A percentile compares a stretch with the other conserved stretches of the same genome.
These are phyloP conservation scores for Tephrocybe sp. DNA, from an alignment of 768 basidiomycete genomes.

Conservation along the genomic window DNA sequence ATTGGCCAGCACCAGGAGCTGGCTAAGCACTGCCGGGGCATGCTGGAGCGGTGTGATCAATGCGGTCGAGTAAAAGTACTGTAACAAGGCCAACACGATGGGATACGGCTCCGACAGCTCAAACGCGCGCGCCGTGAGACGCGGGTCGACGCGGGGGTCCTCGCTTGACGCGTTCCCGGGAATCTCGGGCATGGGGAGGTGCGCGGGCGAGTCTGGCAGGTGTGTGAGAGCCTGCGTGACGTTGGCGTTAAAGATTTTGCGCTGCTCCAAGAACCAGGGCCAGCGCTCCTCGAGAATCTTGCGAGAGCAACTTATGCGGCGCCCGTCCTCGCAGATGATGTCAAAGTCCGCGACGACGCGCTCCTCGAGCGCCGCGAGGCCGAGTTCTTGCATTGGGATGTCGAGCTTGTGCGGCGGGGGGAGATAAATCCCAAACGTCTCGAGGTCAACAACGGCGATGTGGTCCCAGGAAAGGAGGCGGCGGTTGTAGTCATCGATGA, in stretches of 20 bases:
- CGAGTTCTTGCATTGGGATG: constrained; percentile 79
- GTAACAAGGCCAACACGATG: constrained; percentile 83
- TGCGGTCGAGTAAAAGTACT: constrained; percentile 90
- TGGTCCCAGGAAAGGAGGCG: constrained; percentile 91
- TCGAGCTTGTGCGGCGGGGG: constrained; percentile 70
- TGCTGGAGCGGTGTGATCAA: constrained; percentile 91
- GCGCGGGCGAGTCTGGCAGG: constrained; percentile 60
- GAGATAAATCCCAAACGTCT: constrained; percentile 95
- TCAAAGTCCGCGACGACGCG: constrained; percentile 86
- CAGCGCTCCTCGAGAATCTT: constrained; percentile 87
- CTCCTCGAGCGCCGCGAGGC: constrained; percentile 83
- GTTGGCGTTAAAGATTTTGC: constrained; percentile 54
- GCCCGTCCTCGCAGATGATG: constrained; percentile 88
- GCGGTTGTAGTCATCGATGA: constrained; percentile 91
- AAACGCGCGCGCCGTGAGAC: constrained; percentile 77
- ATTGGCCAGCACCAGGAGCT: constrained; percentile 79
- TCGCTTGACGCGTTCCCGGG: constrained; percentile 48
- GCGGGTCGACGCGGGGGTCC: constrained; percentile 68
- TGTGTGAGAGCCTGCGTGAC: constrained; percentile 58
- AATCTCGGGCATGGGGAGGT: constrained; percentile 62
- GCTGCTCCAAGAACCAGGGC: constrained; percentile 90
- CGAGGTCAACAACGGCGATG: constrained; percentile 86
- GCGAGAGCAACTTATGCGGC: constrained; percentile 79
- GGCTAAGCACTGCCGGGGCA: constrained; percentile 84
- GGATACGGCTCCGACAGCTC: constrained; percentile 88